These are phyloP conservation scores for Pseudogymnoascus sp. DNA, from an alignment of 2,329 filamentous ascomycete genomes.

Conservation along the genomic window DNA sequence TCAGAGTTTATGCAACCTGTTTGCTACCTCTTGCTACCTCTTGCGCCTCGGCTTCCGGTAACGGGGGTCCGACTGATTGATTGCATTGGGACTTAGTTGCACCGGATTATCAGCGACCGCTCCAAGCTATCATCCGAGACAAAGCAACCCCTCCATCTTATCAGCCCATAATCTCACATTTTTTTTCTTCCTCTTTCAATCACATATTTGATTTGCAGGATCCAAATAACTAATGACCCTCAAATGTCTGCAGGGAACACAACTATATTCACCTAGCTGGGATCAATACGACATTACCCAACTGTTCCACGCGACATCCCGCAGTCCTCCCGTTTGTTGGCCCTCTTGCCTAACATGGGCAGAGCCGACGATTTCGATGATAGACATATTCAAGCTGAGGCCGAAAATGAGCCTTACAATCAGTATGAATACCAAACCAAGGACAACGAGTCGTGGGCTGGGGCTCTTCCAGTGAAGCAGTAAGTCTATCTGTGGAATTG, in stretches of 20 bases:
- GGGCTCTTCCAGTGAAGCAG: slow-evolving; percentile 93
- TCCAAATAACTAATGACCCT: slow-evolving; percentile 3
- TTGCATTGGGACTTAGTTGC: neutral
- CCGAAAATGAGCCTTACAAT: slow-evolving; percentile 52
- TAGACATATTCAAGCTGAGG: slow-evolving; percentile 54
- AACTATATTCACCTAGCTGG: neutral
- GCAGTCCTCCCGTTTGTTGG: neutral
- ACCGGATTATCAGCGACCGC: neutral
- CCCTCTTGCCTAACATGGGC: slow-evolving; percentile 59
- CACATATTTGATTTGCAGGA: neutral
- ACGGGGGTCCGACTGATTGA: neutral
- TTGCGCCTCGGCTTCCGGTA: slow-evolving; percentile 3
- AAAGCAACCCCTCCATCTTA: neutral
- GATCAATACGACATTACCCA: neutral
- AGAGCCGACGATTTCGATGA: slow-evolving; percentile 59
- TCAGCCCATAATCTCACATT: neutral
- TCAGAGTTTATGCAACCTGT: neutral
- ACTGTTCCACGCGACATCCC: neutral
- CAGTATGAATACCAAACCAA: slow-evolving; percentile 82
- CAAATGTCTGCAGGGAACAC: neutral
- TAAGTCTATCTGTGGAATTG: slow-evolving; percentile 29
- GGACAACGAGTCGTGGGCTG: slow-evolving; percentile 83
- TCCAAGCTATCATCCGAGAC: slow-evolving; percentile 2
- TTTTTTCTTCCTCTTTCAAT: neutral
- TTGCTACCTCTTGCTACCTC: neutral